Percentiles rank a stretch among this genome's conserved stretches.
phyloP scores from a whole-genome alignment of 371 early-diverging fungal species.

The Mucor sp. region DNA sequence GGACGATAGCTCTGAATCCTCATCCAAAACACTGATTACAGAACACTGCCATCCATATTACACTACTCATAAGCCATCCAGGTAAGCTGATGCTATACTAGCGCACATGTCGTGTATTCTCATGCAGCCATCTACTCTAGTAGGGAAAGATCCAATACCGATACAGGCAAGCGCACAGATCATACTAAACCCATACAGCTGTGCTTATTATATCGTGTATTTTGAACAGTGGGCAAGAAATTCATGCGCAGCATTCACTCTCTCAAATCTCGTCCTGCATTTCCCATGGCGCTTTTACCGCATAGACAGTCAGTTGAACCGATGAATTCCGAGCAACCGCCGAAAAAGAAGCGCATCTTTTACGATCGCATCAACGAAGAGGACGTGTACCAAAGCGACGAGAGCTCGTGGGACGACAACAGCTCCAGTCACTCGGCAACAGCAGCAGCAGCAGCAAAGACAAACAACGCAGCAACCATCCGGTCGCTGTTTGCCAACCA shows the following conservation, averaged over 20 bases:
- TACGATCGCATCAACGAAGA: neutral
- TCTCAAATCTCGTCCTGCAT: conserved; percentile 18
- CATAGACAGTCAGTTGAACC: conserved; percentile 12
- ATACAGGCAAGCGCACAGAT: conserved; percentile 8
- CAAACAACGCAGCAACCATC: neutral
- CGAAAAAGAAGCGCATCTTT: conserved; percentile 17
- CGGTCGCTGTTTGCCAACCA: neutral
- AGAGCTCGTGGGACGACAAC: neutral
- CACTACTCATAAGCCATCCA: neutral
- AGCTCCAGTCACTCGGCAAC: neutral
- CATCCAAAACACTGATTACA: neutral
- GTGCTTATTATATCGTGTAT: neutral
- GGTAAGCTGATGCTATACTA: neutral
- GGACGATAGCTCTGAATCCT: neutral
- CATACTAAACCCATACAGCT: no score
- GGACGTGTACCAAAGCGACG: neutral
- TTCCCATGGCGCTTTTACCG: conserved; percentile 15
- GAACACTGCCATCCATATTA: neutral
- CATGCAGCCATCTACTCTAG: neutral
- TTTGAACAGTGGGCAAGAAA: conserved; percentile 11
- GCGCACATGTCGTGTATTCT: neutral
- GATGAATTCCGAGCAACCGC: conserved; percentile 13
- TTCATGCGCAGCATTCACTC: conserved; percentile 16
- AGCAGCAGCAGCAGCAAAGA: neutral
- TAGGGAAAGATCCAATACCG: neutral